Conservation (phyloP, 495 filamentous ascomycete genomes). For the Chaetomidium leptoderma region DNA sequence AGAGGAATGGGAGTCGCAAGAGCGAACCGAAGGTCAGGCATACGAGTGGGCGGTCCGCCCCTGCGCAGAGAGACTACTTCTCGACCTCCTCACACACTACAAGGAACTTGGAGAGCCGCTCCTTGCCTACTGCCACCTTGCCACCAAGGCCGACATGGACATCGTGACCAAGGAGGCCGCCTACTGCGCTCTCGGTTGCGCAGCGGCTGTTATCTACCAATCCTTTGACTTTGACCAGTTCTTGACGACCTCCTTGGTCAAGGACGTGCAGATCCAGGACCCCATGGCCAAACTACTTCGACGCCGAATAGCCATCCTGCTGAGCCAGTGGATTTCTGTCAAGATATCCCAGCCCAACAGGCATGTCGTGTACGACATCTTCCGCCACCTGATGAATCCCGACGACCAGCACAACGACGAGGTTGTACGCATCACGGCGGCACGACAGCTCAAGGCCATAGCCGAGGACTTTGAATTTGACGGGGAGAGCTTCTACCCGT, state of each 20-base stretch:
- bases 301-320: slow-evolving; percentile 76
- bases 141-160: slow-evolving; percentile 62
- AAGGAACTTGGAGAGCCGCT: slow-evolving; percentile 72
- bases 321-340: slow-evolving; percentile 85
- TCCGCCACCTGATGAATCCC: slow-evolving; percentile 77
- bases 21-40: slow-evolving; percentile 71
- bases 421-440: slow-evolving; percentile 87
- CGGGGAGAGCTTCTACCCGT: slow-evolving; percentile 65
- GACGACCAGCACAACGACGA: slow-evolving; percentile 78
- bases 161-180: slow-evolving; percentile 86
- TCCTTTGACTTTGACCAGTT: slow-evolving; percentile 77
- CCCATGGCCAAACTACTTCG: slow-evolving; percentile 82
- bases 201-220: slow-evolving; percentile 66
- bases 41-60: slow-evolving; percentile 86
- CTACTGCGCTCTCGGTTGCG: slow-evolving; percentile 85
- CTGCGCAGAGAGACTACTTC: slow-evolving; percentile 88
- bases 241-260: slow-evolving; percentile 64
- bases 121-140: slow-evolving; percentile 69
- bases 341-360: slow-evolving; percentile 59
- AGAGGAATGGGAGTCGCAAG: slow-evolving; percentile 84
- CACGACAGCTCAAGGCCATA: slow-evolving; percentile 71
- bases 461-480: slow-evolving; percentile 82
- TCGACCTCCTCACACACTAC: slow-evolving; percentile 85
- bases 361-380: slow-evolving; percentile 80
- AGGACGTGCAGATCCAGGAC: slow-evolving; percentile 71